These are phyloP conservation scores for Cryomyces minteri DNA, from an alignment of 495 filamentous ascomycete genomes.

Conservation along the genomic window DNA sequence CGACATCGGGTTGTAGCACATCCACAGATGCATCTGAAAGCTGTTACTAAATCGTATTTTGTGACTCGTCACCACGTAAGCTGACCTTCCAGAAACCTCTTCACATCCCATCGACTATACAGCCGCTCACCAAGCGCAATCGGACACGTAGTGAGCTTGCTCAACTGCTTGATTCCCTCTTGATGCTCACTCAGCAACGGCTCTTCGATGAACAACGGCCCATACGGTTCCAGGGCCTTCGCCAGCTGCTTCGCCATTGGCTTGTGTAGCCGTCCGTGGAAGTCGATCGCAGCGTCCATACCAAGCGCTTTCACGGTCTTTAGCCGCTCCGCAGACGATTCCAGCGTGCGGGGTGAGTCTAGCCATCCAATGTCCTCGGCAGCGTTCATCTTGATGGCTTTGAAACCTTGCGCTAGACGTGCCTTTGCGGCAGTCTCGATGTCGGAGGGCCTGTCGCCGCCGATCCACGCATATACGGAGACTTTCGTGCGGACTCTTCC, in stretches of 20 bases:
- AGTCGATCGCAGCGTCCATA: constrained; percentile 56
- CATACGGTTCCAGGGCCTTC: constrained; percentile 47
- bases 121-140: constrained; percentile 65
- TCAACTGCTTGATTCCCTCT: constrained; percentile 47
- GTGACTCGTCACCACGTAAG: not conserved
- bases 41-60: constrained; percentile 21
- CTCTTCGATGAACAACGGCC: constrained; percentile 67
- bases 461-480: constrained; percentile 75
- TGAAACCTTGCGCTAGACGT: constrained; percentile 53
- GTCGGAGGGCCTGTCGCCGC: constrained; percentile 59
- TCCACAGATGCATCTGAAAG: constrained; percentile 38
- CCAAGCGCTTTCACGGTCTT: constrained; percentile 51
- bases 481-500: constrained; percentile 59
- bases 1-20: constrained; percentile 60
- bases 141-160: constrained; percentile 39
- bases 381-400: constrained; percentile 64
- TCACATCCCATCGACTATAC: constrained; percentile 58
- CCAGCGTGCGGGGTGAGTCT: constrained; percentile 46
- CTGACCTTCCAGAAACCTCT: constrained; percentile 30
- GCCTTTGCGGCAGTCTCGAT: constrained; percentile 31
- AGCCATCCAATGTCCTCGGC: constrained; percentile 67
- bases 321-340: constrained; percentile 48
- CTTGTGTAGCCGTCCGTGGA: constrained; percentile 63
- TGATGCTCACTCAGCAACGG: constrained; percentile 56
- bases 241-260: constrained; percentile 66